These are phyloP conservation scores for Calcarisporium arbuscula DNA, from an alignment of 2,329 filamentous ascomycete species.

Conservation along the genomic window DNA sequence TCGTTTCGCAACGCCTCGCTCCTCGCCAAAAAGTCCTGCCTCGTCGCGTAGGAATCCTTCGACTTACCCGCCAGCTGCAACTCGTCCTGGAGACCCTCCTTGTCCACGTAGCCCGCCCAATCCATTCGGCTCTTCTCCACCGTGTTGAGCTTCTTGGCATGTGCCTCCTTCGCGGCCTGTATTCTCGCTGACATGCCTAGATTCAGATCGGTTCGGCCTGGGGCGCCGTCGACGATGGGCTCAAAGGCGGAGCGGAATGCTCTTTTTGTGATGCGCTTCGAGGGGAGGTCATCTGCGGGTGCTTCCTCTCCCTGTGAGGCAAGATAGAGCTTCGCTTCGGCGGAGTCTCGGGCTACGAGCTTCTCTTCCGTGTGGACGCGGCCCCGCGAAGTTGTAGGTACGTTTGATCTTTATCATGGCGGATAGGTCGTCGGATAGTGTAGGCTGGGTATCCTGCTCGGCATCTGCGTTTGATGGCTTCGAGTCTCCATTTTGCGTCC, in stretches of 20 bases:
- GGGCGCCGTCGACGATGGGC: constrained; percentile 39
- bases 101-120: constrained; percentile 66
- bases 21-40: constrained; percentile 59
- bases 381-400: constrained; percentile 69
- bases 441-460: constrained; percentile 1
- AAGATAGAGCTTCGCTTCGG: constrained; percentile 59
- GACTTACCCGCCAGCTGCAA: constrained; percentile 57
- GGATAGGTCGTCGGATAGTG: constrained; percentile 17
- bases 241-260: constrained; percentile 60
- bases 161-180: constrained; percentile 40
- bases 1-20: constrained; percentile 58
- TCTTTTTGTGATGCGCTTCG: constrained; percentile 42
- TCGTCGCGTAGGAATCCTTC: constrained; percentile 55
- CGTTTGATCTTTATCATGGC: constrained; percentile 59
- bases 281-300: constrained; percentile 15
- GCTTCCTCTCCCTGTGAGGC: constrained; percentile 37
- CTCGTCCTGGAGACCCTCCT: constrained; percentile 65
- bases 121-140: constrained; percentile 69
- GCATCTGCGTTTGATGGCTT: constrained; percentile 1
- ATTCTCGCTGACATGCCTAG: constrained; percentile 46
- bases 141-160: constrained; percentile 61
- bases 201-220: constrained; percentile 49
- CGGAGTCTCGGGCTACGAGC: constrained; percentile 56
- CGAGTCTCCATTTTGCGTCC: constrained; percentile 2
- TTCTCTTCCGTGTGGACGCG: constrained; percentile 68